Conservation (phyloP, 225 moss, liverwort and hornwort genomes). For the Polytrichum formosum region DNA sequence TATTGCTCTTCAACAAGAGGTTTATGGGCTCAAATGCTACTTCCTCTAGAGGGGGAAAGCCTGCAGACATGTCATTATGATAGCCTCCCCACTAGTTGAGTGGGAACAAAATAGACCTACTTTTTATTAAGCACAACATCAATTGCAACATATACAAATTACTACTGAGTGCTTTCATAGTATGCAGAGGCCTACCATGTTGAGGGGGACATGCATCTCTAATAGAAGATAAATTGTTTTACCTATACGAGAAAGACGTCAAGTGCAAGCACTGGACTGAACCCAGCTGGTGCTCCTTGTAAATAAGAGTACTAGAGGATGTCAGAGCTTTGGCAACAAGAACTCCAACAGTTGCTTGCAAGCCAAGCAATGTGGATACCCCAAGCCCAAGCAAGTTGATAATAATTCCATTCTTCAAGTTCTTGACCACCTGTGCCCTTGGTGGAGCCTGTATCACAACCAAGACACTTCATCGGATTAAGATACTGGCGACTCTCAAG, state of each 20-base stretch:
- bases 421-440: slow-evolving; percentile 90
- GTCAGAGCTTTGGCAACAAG: slow-evolving; percentile 93
- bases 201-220: no score
- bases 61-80: no score
- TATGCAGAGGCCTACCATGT: no score
- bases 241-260: slow-evolving; percentile 99
- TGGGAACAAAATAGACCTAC: no score
- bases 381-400: slow-evolving; percentile 92
- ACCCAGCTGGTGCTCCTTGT: slow-evolving; percentile 83
- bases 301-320: slow-evolving; percentile 81
- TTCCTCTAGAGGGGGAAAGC: no score
- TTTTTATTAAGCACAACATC: no score
- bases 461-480: neutral
- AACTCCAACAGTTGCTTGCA: slow-evolving; percentile 95
- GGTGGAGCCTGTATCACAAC: slow-evolving; percentile 71
- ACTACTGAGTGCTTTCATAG: no score
- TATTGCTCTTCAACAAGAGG: no score
- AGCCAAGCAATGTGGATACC: slow-evolving; percentile 70
- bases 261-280: slow-evolving; percentile 89
- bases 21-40: no score
- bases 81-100: no score
- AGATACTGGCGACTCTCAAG: no score
- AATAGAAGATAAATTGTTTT: neutral
- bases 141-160: no score
- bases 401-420: slow-evolving; percentile 79